A percentile compares a stretch with the other conserved stretches of the same genome.
Evolutionary conservation across 2,329 filamentous ascomycete genomes (phyloP).

Genomic region (Pseudogymnoascus sp.): DNA sequence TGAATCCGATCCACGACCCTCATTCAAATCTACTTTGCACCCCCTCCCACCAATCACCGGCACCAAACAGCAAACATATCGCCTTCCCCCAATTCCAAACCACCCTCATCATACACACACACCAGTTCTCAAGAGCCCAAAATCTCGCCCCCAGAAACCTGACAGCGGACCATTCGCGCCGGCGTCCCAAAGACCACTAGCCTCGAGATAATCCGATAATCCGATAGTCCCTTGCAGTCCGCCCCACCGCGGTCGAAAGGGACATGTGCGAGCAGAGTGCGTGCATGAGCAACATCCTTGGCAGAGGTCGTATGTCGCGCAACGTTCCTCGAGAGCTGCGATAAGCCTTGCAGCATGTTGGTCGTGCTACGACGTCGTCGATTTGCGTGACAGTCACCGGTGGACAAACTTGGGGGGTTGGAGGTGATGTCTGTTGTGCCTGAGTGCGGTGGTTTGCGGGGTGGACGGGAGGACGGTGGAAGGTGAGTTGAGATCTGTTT

Average conservation of each 20-base stretch:
- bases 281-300: not conserved
- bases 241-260: not conserved
- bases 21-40: not conserved
- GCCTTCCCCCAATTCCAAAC: not conserved
- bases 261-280: not conserved
- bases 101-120: not conserved
- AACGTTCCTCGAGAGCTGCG: not conserved
- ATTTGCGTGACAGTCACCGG: not conserved
- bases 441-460: not conserved
- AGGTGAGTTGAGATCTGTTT: not conserved
- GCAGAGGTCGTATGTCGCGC: not conserved
- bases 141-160: not conserved
- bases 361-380: not conserved
- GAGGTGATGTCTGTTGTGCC: not conserved
- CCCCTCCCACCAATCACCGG: not conserved
- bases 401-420: not conserved
- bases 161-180: not conserved
- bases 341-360: not conserved
- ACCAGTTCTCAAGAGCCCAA: not conserved
- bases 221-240: not conserved
- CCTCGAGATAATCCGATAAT: not conserved
- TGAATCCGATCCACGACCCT: not conserved
- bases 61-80: not conserved
- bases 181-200: not conserved
- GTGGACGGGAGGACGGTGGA: not conserved